phyloP scores from a whole-genome alignment of 441 rosid genomes.

The Omphalea diandra region DNA sequence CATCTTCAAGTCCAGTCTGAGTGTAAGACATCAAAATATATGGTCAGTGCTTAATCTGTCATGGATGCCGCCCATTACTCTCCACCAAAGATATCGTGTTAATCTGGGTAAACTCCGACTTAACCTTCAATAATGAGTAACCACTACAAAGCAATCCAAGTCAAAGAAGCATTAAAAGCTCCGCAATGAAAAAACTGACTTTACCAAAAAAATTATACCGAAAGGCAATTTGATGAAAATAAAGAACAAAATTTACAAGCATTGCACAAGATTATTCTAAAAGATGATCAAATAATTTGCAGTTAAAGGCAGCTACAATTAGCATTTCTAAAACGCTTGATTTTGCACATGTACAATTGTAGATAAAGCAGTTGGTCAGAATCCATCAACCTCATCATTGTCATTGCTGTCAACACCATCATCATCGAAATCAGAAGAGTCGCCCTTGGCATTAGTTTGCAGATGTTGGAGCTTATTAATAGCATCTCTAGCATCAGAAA shows the following conservation, averaged over 20 bases:
- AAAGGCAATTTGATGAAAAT: no score
- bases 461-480: slow-evolving; percentile 51
- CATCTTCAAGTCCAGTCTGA: not conserved
- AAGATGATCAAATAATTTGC: slow-evolving; percentile 1
- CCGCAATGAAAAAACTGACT: no score
- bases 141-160: not conserved
- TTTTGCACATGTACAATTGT: not conserved
- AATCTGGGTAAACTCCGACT: not conserved
- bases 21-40: no score
- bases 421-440: slow-evolving; percentile 38
- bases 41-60: not conserved
- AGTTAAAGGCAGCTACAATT: slow-evolving; percentile 8
- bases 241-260: no score
- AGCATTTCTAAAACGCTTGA: slow-evolving; percentile 2
- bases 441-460: slow-evolving; percentile 23
- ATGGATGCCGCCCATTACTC: not conserved
- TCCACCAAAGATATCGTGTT: not conserved
- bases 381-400: slow-evolving; percentile 35
- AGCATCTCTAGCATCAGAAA: slow-evolving; percentile 59
- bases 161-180: no score
- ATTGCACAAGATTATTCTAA: slow-evolving; percentile 7
- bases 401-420: slow-evolving; percentile 26
- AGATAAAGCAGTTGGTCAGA: slow-evolving; percentile 5
- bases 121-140: not conserved
- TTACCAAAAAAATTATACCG: no score